Evolutionary conservation across 805 yeast genomes (phyloP).

Genomic region (Metschnikowia baotianmanensis): DNA sequence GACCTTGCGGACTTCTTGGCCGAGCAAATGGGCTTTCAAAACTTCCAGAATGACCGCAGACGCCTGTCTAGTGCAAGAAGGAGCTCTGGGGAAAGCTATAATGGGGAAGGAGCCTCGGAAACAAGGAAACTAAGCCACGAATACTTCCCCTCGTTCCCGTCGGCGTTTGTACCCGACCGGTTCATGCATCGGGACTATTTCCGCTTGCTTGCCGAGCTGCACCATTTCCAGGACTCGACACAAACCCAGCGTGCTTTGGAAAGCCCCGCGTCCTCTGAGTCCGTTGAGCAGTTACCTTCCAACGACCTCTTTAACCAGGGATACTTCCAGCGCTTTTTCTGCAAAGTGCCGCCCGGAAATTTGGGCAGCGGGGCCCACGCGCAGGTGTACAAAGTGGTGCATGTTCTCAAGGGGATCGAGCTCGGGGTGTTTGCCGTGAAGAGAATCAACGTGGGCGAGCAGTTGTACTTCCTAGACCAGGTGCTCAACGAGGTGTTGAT

Average conservation of each 20-base stretch:
- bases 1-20: conserved; percentile 10
- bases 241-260: no score
- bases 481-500: conserved; percentile 79
- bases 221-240: conserved; percentile 8
- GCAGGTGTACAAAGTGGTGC: conserved; percentile 80
- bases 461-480: conserved; percentile 61
- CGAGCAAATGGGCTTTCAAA: not conserved
- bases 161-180: not conserved
- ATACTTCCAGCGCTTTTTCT: conserved; percentile 72
- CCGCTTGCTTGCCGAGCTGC: conserved; percentile 31
- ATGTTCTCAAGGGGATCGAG: conserved; percentile 65
- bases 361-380: conserved; percentile 87
- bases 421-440: conserved; percentile 83
- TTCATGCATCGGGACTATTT: conserved; percentile 40
- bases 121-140: no score
- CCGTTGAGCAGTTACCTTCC: not conserved
- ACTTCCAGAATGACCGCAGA: not conserved
- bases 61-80: not conserved
- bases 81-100: not conserved
- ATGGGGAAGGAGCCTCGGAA: not conserved
- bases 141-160: not conserved
- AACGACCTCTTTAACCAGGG: conserved; percentile 68
- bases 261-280: no score
- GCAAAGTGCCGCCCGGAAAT: conserved; percentile 45
- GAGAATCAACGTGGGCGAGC: conserved; percentile 80